Conservation (phyloP, 2,329 filamentous ascomycete species). For the Fusarium longipes region DNA sequence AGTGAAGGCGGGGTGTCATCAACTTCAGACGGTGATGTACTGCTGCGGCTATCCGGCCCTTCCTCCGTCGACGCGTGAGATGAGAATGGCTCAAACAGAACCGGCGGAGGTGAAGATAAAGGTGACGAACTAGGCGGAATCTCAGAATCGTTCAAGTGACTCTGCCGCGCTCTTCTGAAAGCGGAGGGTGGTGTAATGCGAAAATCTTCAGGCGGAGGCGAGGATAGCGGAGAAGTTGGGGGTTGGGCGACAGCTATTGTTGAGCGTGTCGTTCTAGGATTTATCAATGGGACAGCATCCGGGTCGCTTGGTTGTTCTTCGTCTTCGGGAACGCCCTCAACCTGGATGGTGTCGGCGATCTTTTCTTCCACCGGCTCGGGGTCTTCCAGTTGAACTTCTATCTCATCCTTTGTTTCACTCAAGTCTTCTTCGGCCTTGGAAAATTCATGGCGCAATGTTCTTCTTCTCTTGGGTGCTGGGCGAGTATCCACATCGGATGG, state of each 20-base stretch:
- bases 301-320: slow-evolving; percentile 18
- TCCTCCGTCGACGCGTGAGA: slow-evolving; percentile 52
- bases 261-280: slow-evolving; percentile 35
- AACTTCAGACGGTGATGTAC: slow-evolving; percentile 57
- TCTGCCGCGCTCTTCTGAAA: slow-evolving; percentile 39
- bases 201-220: slow-evolving; percentile 51
- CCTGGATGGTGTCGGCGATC: slow-evolving; percentile 34
- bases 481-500: slow-evolving; percentile 30
- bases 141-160: slow-evolving; percentile 36
- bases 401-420: slow-evolving; percentile 38
- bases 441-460: slow-evolving; percentile 44
- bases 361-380: slow-evolving; percentile 30
- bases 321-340: slow-evolving; percentile 30
- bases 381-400: slow-evolving; percentile 38
- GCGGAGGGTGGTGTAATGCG: slow-evolving; percentile 44
- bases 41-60: slow-evolving; percentile 52
- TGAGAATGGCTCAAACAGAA: slow-evolving; percentile 64
- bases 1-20: slow-evolving; percentile 59
- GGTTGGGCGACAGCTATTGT: slow-evolving; percentile 39
- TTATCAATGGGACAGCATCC: slow-evolving; percentile 24
- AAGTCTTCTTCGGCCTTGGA: slow-evolving; percentile 18
- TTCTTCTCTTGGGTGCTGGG: slow-evolving; percentile 51
- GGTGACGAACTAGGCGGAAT: slow-evolving; percentile 61
- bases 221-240: slow-evolving; percentile 53
- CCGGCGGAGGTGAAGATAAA: slow-evolving; percentile 66